Base-by-base conservation (phyloP, 208 protist species). In the Tritrichomonas musculus region DNA sequence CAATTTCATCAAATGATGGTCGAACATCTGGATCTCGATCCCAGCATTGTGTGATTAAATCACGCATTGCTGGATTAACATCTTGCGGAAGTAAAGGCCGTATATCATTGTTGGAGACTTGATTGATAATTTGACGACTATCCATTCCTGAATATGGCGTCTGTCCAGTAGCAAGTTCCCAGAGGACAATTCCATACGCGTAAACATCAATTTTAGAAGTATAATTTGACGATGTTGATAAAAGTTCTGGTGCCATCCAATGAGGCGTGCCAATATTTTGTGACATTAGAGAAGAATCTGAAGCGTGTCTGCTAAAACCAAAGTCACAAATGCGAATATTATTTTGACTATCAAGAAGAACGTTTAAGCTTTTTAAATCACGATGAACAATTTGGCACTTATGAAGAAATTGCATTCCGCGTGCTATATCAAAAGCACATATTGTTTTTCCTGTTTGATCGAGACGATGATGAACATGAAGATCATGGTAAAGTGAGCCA, bases 221-320 rank as follows among this genome's bases (percentile, higher is more conserved):
- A 17, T 53, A 88, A 8, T 88, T 47, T 53, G 17, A 14, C 22
- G 47, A 57, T 39, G 47, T 33, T 17, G 25, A 33, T 50, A 88
- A 88, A 33, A 88, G 53, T 88, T 88, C 77, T 5, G 77, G 77
- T 33, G 77, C 77, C 77, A 88, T 88, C 77, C 77, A 88, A n/a
- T 88, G 77, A 4, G 44, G 44, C 0, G 77, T 88, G 53, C 77
- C 77, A 60, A 50, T 22, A 39, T 53, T 88, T 47, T 88, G 77
- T 39, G 77, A 27, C 47, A 53, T 88, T 5, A 88, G 27, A 39
- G 47, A n/a, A 57, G 33, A 20, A 20, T 88, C 77, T 27, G 44
- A 20, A 11, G 44, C 20, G 5, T 47, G 17, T n/a, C 47, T 25
- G 0, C n/a, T 27, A 60, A 88, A 88, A 30, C 77, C 77, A 60